A percentile compares a stretch with the other conserved stretches of the same genome.
Evolutionary conservation across 768 basidiomycete species (phyloP).

Genomic region (Psilocybe azurescens): DNA sequence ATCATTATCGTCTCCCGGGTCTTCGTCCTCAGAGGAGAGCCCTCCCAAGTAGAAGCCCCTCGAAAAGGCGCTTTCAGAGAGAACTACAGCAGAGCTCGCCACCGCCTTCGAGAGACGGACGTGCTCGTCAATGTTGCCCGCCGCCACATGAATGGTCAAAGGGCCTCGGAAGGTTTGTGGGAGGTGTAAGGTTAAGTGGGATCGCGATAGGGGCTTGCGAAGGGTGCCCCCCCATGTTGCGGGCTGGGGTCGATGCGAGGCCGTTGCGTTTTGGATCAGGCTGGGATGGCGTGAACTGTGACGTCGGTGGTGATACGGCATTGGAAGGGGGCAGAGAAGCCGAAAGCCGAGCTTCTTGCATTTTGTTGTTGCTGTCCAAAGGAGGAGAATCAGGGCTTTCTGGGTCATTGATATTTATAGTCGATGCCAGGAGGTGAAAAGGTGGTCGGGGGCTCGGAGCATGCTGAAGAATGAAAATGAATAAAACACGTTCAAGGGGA

Average conservation of each 20-base stretch:
- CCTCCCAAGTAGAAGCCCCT: conserved; percentile 42
- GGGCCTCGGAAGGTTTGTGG: conserved; percentile 50
- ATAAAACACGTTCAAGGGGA: not conserved
- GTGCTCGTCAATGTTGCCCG: conserved; percentile 42
- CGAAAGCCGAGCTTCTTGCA: not conserved
- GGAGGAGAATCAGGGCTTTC: conserved; percentile 22
- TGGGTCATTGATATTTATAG: conserved; percentile 21
- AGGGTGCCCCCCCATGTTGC: not conserved
- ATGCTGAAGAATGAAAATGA: conserved; percentile 29
- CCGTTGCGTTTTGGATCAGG: not conserved
- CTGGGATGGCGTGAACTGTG: not conserved
- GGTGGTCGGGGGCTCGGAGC: conserved; percentile 42
- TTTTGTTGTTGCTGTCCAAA: not conserved
- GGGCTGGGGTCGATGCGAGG: not conserved
- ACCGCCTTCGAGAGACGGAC: conserved; percentile 38
- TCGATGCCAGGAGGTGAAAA: conserved; percentile 38
- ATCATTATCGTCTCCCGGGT: not conserved
- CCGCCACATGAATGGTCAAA: conserved; percentile 39
- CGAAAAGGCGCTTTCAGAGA: conserved; percentile 36
- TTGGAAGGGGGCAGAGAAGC: not conserved
- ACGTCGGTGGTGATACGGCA: not conserved
- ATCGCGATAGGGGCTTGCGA: conserved; percentile 12
- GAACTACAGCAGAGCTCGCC: conserved; percentile 31
- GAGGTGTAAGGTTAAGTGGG: conserved; percentile 37
- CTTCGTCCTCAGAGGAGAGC: conserved; percentile 14